A percentile compares a stretch with the other conserved stretches of the same genome.
These are phyloP conservation scores for Fusarium liriodendri DNA, from an alignment of 2,329 filamentous ascomycete species.

Conservation along the genomic window DNA sequence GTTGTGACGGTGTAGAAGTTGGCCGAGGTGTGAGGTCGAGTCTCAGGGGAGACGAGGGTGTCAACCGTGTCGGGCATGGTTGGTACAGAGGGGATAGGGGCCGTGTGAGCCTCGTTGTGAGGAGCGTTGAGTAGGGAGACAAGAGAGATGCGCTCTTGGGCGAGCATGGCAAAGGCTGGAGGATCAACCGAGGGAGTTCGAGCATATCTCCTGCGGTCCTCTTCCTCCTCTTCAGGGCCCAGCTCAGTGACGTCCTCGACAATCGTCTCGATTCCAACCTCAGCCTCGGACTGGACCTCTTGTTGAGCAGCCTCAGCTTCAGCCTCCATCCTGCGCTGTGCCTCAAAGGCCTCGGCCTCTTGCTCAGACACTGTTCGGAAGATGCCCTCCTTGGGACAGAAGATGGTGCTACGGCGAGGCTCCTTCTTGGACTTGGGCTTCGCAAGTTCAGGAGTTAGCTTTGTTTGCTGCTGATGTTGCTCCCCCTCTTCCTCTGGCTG, in stretches of 20 bases:
- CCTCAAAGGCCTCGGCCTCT: slow-evolving; percentile 59
- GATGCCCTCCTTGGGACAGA: slow-evolving; percentile 71
- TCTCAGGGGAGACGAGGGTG: slow-evolving; percentile 37
- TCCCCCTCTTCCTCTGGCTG: slow-evolving; percentile 4
- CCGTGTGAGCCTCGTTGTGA: slow-evolving; percentile 50
- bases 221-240: slow-evolving; percentile 48
- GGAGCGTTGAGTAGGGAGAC: slow-evolving; percentile 71
- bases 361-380: slow-evolving; percentile 70
- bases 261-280: slow-evolving; percentile 35
- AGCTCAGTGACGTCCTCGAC: slow-evolving; percentile 25
- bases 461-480: slow-evolving; percentile 41
- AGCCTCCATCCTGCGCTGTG: slow-evolving; percentile 41
- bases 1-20: slow-evolving; percentile 61
- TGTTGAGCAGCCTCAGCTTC: slow-evolving; percentile 24
- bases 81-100: slow-evolving; percentile 54
- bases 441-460: slow-evolving; percentile 28
- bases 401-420: slow-evolving; percentile 64
- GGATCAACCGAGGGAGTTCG: slow-evolving; percentile 73
- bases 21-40: slow-evolving; percentile 59
- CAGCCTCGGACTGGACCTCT: slow-evolving; percentile 3
- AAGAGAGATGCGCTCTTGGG: slow-evolving; percentile 67
- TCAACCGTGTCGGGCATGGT: slow-evolving; percentile 44
- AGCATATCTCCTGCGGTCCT: slow-evolving; percentile 58
- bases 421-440: slow-evolving; percentile 50
- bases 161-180: slow-evolving; percentile 66